Evolutionary conservation across 2,329 filamentous ascomycete species (phyloP), one percentile per base, ranked within the genome.

Genomic region (Rachicladosporium sp.): DNA sequence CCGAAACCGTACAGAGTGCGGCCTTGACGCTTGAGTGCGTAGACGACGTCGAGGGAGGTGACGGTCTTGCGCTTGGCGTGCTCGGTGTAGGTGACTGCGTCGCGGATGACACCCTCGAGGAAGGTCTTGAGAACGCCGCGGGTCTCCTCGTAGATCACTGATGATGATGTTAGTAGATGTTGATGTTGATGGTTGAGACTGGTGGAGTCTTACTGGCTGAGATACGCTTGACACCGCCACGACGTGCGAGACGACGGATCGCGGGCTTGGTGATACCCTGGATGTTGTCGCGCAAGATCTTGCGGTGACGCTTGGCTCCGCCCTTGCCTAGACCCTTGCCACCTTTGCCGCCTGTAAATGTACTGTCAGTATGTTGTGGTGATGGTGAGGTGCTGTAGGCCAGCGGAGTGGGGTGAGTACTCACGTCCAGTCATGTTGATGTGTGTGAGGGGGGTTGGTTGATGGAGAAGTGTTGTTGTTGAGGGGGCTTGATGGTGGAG

Each of bases 211-310:
- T 23, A 23, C 21, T 93, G 65, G 88, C 88, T 60, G 87, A 94
- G 62, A 95, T 95, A 93, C 88, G 88, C 85, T 95, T 95, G 77
- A 95, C 88, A 88, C 88, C 88, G 69, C 88, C 88, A 91, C 88
- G 87, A 72, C 88, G 88, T 52, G 88, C 88, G 66, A 95, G 87
- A 93, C 88, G 88, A 61, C 88, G 82, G 70, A 95, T 95, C 60
- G 88, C 88, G 59, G 88, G 88, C 83, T 95, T 95, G 63, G 88
- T 95, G 65, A 95, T 95, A 72, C 88, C 88, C 74, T 95, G 88
- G 64, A 95, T 95, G 83, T 94, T 95, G 82, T 94, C 88, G 71
- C 88, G 86, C 68, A 95, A 78, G 75, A 95, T 95, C 84, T 95
- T 95, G 63, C 89, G 81, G 74, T 95, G 88, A 71, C 88, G 88